A percentile compares a stretch with the other conserved stretches of the same genome.
Evolutionary conservation across 2,329 filamentous ascomycete species (phyloP).

Genomic region (Chaetomium olivaceum): DNA sequence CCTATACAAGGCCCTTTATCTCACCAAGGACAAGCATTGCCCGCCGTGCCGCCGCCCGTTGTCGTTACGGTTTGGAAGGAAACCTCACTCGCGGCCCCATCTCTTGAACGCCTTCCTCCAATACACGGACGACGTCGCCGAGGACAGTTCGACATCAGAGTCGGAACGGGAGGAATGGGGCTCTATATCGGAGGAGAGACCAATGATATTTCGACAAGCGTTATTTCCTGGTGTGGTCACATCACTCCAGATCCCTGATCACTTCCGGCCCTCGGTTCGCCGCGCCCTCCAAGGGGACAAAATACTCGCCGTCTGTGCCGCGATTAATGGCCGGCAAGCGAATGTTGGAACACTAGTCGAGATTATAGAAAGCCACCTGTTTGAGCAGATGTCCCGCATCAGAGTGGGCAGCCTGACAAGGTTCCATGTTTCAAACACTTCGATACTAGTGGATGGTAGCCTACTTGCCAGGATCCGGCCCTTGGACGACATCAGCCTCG

Average conservation of each 20-base stretch:
- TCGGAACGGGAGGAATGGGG: neutral
- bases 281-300: neutral
- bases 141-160: neutral
- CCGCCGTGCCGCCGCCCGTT: neutral
- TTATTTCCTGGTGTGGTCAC: neutral
- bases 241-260: neutral
- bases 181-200: neutral
- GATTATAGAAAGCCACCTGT: neutral
- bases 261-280: neutral
- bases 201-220: neutral
- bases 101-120: neutral
- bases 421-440: neutral
- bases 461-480: neutral
- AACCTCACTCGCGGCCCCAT: neutral
- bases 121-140: neutral
- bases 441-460: too few relatives aligned
- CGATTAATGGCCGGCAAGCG: neutral
- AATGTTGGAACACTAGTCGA: neutral
- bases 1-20: neutral
- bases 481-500: neutral
- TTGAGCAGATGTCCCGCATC: neutral
- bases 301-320: neutral
- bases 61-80: neutral
- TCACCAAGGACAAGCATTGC: neutral
- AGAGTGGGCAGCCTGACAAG: neutral